Conservation (phyloP, 805 yeast species). For the Kazachstania psychrophila region DNA sequence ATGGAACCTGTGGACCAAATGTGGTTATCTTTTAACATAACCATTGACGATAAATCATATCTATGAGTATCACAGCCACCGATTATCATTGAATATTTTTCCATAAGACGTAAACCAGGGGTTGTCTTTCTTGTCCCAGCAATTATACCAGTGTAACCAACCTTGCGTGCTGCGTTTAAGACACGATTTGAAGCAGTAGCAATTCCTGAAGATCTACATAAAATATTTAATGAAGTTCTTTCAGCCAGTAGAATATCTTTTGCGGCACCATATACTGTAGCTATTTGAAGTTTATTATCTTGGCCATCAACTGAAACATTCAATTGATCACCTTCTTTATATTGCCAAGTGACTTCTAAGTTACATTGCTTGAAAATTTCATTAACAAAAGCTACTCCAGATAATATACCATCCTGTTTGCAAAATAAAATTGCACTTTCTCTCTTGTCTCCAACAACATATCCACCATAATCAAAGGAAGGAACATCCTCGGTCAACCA, state of each 20-base stretch:
- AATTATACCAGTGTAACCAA: constrained; percentile 71
- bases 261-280: constrained; percentile 71
- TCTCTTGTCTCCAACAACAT: constrained; percentile 71
- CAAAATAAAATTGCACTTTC: constrained; percentile 73
- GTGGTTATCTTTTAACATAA: constrained; percentile 93
- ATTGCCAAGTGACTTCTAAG: constrained; percentile 61
- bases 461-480: constrained; percentile 89
- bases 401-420: constrained; percentile 69
- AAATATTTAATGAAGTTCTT: constrained; percentile 71
- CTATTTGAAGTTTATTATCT: constrained; percentile 58
- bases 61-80: constrained; percentile 94
- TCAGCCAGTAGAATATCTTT: constrained; percentile 74
- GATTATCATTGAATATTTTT: constrained; percentile 88
- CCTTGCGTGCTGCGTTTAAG: constrained; percentile 48
- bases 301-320: constrained; percentile 30
- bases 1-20: constrained; percentile 90
- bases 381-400: constrained; percentile 83
- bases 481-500: constrained; percentile 88
- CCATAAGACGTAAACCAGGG: constrained; percentile 82
- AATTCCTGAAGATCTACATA: constrained; percentile 79
- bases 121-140: constrained; percentile 98
- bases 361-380: constrained; percentile 77
- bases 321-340: constrained; percentile 56
- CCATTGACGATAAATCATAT: constrained; percentile 86
- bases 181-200: constrained; percentile 66